These are phyloP conservation scores for Phaeolepiota aurea DNA, from an alignment of 768 basidiomycete genomes.

Conservation along the genomic window DNA sequence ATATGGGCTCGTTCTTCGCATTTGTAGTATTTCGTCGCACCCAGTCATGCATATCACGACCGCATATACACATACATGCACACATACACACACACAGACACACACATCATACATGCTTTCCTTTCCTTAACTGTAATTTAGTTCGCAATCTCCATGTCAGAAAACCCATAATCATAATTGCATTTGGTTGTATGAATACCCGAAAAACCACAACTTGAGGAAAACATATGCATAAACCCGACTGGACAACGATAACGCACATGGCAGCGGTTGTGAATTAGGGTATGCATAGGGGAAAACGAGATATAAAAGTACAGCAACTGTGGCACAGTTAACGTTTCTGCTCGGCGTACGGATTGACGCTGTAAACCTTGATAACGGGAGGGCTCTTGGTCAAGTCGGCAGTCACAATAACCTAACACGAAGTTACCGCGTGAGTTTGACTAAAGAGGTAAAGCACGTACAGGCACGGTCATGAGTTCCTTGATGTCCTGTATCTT, in stretches of 20 bases:
- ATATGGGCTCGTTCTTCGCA: not conserved
- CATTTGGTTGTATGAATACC: too few species aligned
- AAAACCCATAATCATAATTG: too few species aligned
- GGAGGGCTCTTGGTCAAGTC: constrained; percentile 95
- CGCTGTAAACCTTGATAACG: constrained; percentile 95
- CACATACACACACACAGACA: too few species aligned
- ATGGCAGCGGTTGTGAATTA: not conserved
- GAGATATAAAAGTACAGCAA: not conserved
- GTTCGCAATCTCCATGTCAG: too few species aligned
- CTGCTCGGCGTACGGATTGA: constrained; percentile 77
- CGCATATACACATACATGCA: too few species aligned
- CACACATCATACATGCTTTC: not conserved
- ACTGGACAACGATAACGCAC: not conserved
- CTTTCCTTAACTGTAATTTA: not conserved
- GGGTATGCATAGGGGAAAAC: not conserved
- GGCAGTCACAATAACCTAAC: constrained; percentile 87
- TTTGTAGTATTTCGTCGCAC: too few species aligned
- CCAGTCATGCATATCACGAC: too few species aligned
- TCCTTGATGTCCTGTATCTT: constrained; percentile 93
- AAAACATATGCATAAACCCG: not conserved
- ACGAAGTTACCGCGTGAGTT: too few species aligned
- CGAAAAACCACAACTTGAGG: not conserved
- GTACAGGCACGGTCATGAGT: constrained; percentile 86
- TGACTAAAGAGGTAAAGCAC: constrained; percentile 17
- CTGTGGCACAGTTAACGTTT: constrained; percentile 19